Base-by-base conservation (phyloP, 2,329 filamentous ascomycete genomes). In the Colletotrichum siamense region DNA sequence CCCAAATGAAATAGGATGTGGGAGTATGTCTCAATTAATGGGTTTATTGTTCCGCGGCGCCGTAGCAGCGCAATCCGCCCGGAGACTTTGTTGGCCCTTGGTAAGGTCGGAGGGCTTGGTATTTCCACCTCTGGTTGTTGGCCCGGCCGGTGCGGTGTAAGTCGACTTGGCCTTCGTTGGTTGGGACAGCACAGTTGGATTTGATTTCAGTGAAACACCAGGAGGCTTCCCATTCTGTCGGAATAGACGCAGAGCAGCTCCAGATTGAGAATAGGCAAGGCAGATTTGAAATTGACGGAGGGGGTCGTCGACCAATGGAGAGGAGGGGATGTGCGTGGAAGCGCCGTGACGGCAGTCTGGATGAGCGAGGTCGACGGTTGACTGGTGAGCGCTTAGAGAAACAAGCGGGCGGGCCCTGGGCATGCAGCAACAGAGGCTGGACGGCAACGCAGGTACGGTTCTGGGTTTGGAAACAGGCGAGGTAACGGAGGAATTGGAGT, bases 321-420 rank as follows among this genome's bases (percentile, higher is more conserved):
- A 24, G 52, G 69, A 52, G 34, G 32, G 77, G 72, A 68, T 55
- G 75, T 71, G 28, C 52, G 64, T 77, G 78, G 81, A 83, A 83
- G 82, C 82, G 82, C 82, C 81, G 82, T 82, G 80, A 78, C 80
- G 79, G 76, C 73, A 68, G 77, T 79, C 55, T 34, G 75, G 68
- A 70, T 69, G 75, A 22, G 67, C 61, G 64, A 70, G 64, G 76
- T 77, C 78, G 70, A 71, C 52, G 22, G 65, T 32, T 81, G 76
- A 81, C 78, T 82, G 82, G 81, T 77, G 79, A 79, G 82, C 82
- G 82, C 82, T 83, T 83, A 82, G 77, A 63, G 69, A 78, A 77
- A 78, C 77, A 77, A 77, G 61, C 72, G 75, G 71, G 61, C 44
- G 57, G 49, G 64, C 32, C 64, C 44, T 70, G 34, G 32, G 28